These are phyloP conservation scores for Lepidium campestre DNA, from an alignment of 441 rosid genomes.

Conservation along the genomic window DNA sequence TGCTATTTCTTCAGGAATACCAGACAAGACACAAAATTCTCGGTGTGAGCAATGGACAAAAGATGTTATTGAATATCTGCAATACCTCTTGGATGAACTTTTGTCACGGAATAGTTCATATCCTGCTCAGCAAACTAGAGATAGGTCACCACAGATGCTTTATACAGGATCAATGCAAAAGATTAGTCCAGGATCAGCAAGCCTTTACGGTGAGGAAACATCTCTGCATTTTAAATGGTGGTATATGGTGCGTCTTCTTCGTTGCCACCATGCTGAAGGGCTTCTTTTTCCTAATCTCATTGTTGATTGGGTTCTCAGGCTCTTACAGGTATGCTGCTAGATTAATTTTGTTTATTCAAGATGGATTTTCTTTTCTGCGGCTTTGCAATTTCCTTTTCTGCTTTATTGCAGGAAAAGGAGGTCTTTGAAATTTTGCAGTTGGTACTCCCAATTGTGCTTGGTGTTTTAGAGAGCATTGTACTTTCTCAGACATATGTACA, in stretches of 20 bases:
- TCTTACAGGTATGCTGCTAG: conserved; percentile 62
- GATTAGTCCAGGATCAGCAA: conserved; percentile 45
- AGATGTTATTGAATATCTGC: conserved; percentile 92
- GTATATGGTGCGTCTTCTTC: conserved; percentile 92
- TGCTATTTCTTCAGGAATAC: conserved; percentile 57
- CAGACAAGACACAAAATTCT: conserved; percentile 66
- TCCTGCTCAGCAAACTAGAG: conserved; percentile 60
- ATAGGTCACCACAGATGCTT: conserved; percentile 65
- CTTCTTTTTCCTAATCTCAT: conserved; percentile 81
- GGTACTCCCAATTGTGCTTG: conserved; percentile 88
- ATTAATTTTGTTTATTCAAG: background rate
- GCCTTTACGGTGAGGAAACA: conserved; percentile 73
- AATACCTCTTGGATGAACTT: conserved; percentile 79
- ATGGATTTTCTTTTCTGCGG: conserved; percentile 17
- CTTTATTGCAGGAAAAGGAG: conserved; percentile 69
- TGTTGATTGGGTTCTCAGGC: conserved; percentile 95
- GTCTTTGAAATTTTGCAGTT: conserved; percentile 79
- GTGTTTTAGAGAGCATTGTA: conserved; percentile 79
- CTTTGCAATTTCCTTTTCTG: conserved; percentile 24
- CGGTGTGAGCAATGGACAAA: conserved; percentile 97
- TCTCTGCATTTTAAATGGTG: conserved; percentile 90
- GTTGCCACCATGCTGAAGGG: conserved; percentile 94
- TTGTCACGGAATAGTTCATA: conserved; percentile 52
- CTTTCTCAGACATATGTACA: conserved; percentile 91
- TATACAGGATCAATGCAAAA: conserved; percentile 62